Percentiles rank a stretch among this genome's conserved stretches.
Evolutionary conservation across 139 green algal genomes (phyloP).

Genomic region (Microglena sp.): DNA sequence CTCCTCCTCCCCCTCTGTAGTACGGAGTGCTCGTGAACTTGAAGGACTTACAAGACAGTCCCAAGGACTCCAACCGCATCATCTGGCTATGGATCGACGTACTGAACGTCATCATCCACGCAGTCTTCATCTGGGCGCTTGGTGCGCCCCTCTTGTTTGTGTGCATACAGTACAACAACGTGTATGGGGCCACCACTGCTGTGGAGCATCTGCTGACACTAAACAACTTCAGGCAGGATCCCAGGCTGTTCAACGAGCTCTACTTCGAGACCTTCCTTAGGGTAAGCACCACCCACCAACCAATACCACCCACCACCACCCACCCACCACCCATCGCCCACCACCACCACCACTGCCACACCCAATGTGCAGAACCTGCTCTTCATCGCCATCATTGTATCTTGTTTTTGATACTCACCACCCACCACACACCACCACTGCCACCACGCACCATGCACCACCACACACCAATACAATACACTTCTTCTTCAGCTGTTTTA

Average conservation of each 20-base stretch:
- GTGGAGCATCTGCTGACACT: constrained; percentile 9
- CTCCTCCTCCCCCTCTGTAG: no score
- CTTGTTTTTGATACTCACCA: no score
- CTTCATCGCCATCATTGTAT: no score
- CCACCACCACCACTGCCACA: no score
- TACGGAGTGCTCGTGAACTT: constrained; percentile 13
- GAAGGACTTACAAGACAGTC: constrained; percentile 14
- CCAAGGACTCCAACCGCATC: constrained; percentile 8
- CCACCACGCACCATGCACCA: neutral
- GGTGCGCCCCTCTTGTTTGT: constrained; percentile 11
- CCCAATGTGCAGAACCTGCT: no score
- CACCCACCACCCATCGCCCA: no score
- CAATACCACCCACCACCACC: neutral
- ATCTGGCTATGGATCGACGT: constrained; percentile 3
- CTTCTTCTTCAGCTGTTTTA: no score
- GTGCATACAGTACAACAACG: constrained; percentile 12
- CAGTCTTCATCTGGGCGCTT: constrained; percentile 27
- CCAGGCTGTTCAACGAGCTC: neutral
- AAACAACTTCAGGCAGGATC: constrained; percentile 5
- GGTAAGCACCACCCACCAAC: neutral
- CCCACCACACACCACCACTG: no score
- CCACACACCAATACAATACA: neutral
- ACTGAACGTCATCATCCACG: constrained; percentile 19
- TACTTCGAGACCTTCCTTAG: constrained; percentile 10
- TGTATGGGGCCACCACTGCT: constrained; percentile 8